Percentiles rank a stretch among this genome's conserved stretches.
Conservation (phyloP, 257 asterid species). For the Penstemon eatonii region DNA sequence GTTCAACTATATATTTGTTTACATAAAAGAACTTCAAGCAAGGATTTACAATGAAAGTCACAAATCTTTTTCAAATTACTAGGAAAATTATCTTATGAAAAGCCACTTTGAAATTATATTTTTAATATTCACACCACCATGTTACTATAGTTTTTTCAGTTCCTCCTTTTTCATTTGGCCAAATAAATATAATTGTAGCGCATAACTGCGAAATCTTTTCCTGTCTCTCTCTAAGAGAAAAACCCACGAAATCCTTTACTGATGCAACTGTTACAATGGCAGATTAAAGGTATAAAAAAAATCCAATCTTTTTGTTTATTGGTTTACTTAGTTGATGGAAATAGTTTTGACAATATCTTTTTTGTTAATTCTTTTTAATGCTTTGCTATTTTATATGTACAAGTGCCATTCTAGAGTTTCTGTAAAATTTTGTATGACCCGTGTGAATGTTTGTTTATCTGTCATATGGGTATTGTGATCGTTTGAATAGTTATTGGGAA, state of each 20-base stretch:
- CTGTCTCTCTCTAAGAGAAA: conserved; percentile 22
- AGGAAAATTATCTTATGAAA: background rate
- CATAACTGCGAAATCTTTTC: conserved; percentile 24
- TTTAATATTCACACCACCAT: conserved; percentile 9
- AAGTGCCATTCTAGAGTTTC: too few relatives aligned
- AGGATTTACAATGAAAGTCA: background rate
- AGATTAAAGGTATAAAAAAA: conserved; percentile 37
- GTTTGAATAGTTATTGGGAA: conserved; percentile 25
- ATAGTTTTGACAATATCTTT: conserved; percentile 3
- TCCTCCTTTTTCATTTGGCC: conserved; percentile 19
- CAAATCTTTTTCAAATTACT: too few relatives aligned
- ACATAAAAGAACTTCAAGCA: background rate
- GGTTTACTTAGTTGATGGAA: conserved; percentile 22
- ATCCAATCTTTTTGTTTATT: conserved; percentile 7
- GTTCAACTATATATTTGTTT: too few relatives aligned
- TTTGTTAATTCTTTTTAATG: background rate
- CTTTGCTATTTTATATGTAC: too few relatives aligned
- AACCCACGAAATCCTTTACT: conserved; percentile 31
- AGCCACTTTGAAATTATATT: background rate
- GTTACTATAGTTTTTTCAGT: background rate
- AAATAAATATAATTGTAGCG: conserved; percentile 29
- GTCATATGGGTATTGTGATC: conserved; percentile 32
- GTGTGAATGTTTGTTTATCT: conserved; percentile 22
- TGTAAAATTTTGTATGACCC: too few relatives aligned
- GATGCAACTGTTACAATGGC: conserved; percentile 44